phyloP scores from a whole-genome alignment of 148 eudicot species.

The Nepenthes gracilis region DNA sequence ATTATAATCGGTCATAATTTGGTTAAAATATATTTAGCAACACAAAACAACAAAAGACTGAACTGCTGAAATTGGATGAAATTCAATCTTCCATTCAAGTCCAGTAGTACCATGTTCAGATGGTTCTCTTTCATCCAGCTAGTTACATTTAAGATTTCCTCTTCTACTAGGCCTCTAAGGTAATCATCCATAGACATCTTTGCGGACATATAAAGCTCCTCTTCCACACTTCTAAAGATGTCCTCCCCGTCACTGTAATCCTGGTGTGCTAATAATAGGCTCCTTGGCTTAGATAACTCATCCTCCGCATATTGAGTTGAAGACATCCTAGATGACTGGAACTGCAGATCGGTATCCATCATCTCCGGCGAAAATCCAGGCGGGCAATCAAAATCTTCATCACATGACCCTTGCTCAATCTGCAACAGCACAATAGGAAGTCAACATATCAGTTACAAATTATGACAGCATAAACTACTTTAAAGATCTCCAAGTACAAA shows the following conservation, averaged over 20 bases:
- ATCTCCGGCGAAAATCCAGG: constrained; percentile 61
- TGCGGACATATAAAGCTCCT: constrained; percentile 49
- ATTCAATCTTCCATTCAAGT: not conserved
- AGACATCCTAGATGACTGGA: constrained; percentile 12
- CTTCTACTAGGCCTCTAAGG: constrained; percentile 34
- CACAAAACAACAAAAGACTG: not conserved
- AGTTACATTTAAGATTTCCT: constrained; percentile 32
- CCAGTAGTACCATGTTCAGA: constrained; percentile 34
- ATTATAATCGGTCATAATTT: not conserved
- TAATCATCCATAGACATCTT: constrained; percentile 29
- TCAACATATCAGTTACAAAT: not conserved
- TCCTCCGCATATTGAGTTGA: constrained; percentile 18
- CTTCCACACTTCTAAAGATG: constrained; percentile 38
- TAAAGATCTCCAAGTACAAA: constrained; percentile 9
- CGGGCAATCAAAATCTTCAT: constrained; percentile 59
- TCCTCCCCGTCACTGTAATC: constrained; percentile 13
- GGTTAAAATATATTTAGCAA: not conserved
- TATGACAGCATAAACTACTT: not conserved
- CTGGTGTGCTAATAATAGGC: constrained; percentile 1
- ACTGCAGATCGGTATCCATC: constrained; percentile 13
- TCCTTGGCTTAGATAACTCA: constrained; percentile 3
- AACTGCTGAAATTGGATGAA: not conserved
- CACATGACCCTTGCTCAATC: constrained; percentile 29
- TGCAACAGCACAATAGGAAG: constrained; percentile 6
- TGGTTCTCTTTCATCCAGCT: constrained; percentile 16